A percentile compares a stretch with the other conserved stretches of the same genome.
Evolutionary conservation across 768 basidiomycete genomes (phyloP).

Genomic region (Daedaleopsis sinensis): DNA sequence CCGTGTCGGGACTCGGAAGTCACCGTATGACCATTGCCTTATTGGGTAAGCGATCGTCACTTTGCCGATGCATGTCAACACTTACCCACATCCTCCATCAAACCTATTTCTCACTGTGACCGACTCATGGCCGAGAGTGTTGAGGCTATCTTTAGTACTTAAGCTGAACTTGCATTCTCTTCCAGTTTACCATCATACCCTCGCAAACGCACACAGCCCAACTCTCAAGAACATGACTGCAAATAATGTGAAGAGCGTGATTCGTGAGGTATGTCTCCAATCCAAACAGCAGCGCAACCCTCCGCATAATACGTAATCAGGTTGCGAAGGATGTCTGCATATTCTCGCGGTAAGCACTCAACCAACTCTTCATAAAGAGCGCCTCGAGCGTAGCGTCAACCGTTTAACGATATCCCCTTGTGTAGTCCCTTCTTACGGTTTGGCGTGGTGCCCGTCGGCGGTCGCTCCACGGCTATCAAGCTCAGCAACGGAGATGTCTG

Average conservation of each 20-base stretch:
- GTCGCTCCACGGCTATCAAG: slow-evolving; percentile 80
- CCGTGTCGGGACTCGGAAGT: no score
- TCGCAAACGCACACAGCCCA: no score
- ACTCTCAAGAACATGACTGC: neutral
- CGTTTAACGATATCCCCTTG: neutral
- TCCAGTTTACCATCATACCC: neutral
- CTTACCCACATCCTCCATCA: no score
- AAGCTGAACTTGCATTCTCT: no score
- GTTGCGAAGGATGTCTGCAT: slow-evolving; percentile 58
- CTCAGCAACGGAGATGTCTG: slow-evolving; percentile 72
- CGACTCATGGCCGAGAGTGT: no score
- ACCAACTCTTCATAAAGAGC: no score
- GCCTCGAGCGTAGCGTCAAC: no score
- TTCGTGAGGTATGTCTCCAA: slow-evolving; percentile 5
- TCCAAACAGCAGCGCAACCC: neutral
- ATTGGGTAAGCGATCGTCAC: no score
- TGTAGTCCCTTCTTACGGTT: slow-evolving; percentile 68
- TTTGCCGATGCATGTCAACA: no score
- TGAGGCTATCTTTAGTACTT: no score
- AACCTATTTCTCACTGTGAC: no score
- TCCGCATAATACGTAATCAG: slow-evolving; percentile 15
- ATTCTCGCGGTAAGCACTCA: slow-evolving; percentile 59
- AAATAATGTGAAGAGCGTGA: slow-evolving; percentile 6
- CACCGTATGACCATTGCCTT: no score
- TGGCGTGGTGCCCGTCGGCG: slow-evolving; percentile 74